These are phyloP conservation scores for Linnemannia zychae DNA, from an alignment of 192 early-diverging fungal genomes.

Conservation along the genomic window DNA sequence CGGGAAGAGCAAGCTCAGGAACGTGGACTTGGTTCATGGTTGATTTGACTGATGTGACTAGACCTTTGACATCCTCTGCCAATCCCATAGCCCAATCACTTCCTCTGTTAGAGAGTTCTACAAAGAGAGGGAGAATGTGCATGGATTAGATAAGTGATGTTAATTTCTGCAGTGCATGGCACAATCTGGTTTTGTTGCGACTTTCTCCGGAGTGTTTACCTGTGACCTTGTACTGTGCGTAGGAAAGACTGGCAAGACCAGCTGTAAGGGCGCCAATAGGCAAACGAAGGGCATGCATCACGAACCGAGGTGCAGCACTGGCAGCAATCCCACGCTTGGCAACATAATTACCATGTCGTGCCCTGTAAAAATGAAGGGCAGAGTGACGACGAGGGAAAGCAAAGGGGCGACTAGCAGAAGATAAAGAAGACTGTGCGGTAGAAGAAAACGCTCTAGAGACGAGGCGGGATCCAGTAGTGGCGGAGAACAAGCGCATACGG, in stretches of 20 bases:
- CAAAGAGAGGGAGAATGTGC: not conserved
- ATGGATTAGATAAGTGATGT: not conserved
- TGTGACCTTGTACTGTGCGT: slow-evolving; percentile 74
- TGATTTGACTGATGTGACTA: slow-evolving; percentile 45
- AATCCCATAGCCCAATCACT: slow-evolving; percentile 51
- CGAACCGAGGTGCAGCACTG: slow-evolving; percentile 56
- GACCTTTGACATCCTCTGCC: slow-evolving; percentile 40
- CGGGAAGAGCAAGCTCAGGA: slow-evolving; percentile 50
- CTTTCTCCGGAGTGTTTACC: slow-evolving; percentile 39
- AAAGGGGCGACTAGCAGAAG: slow-evolving; percentile 13
- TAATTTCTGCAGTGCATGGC: too few species aligned
- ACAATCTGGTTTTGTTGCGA: too few species aligned
- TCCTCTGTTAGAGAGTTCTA: slow-evolving; percentile 57
- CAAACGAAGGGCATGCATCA: slow-evolving; percentile 65
- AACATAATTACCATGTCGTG: slow-evolving; percentile 17
- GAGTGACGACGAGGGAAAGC: slow-evolving; percentile 48
- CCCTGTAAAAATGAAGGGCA: slow-evolving; percentile 38
- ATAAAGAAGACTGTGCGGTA: not conserved
- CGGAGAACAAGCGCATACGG: slow-evolving; percentile 17
- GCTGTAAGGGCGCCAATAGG: slow-evolving; percentile 71
- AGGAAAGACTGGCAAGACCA: slow-evolving; percentile 69
- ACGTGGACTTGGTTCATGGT: slow-evolving; percentile 52
- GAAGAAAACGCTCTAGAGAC: slow-evolving; percentile 48
- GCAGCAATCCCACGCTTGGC: slow-evolving; percentile 47
- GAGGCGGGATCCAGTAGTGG: slow-evolving; percentile 32